Conservation (phyloP, 2,329 filamentous ascomycete genomes). For the Teratosphaeriaceae sp. region DNA sequence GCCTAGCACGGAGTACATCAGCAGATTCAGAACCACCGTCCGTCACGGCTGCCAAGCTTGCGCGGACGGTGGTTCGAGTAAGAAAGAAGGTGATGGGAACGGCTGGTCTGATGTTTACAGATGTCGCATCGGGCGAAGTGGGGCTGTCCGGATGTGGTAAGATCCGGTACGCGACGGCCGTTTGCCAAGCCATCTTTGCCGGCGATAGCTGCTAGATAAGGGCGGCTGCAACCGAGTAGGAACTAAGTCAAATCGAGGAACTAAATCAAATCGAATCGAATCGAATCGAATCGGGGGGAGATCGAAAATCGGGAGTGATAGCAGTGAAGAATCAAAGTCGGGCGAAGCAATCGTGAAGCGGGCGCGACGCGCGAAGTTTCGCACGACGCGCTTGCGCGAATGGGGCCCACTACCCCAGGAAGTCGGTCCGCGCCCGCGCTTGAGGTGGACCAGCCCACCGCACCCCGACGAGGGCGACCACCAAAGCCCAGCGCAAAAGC, state of each 20-base stretch:
- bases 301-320: no score
- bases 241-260: not conserved
- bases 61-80: slow-evolving; percentile 6
- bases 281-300: no score
- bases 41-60: not conserved
- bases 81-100: slow-evolving; percentile 4
- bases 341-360: no score
- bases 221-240: not conserved
- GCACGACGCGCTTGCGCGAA: no score
- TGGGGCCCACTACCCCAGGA: no score
- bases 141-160: slow-evolving; percentile 1
- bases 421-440: not conserved
- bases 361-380: no score
- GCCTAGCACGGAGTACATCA: slow-evolving; percentile 8
- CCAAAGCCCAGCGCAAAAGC: not conserved
- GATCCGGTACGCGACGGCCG: slow-evolving; percentile 2
- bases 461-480: not conserved
- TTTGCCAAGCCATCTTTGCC: not conserved
- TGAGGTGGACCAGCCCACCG: not conserved
- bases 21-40: slow-evolving; percentile 3
- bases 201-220: slow-evolving; percentile 1
- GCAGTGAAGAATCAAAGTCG: no score
- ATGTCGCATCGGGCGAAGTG: slow-evolving; percentile 1
- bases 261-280: no score
- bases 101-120: not conserved